Conservation (phyloP, 1,284 basidiomycete species). For the Trichosporon sp. region DNA sequence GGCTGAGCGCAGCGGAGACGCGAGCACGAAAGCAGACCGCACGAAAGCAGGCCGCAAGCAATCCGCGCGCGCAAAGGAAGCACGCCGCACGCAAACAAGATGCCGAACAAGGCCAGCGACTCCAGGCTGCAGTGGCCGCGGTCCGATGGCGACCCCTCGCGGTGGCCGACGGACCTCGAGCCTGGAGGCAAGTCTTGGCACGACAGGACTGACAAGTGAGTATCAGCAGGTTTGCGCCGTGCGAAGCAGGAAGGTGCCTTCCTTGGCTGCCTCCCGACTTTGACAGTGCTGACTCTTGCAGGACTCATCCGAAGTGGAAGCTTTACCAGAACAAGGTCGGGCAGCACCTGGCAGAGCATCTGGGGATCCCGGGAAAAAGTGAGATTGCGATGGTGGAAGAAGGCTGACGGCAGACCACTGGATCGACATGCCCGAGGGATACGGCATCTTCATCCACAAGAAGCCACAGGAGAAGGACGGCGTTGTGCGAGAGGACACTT, state of each 20-base stretch:
- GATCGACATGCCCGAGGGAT: constrained; percentile 31
- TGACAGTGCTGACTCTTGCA: background rate
- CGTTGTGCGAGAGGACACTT: constrained; percentile 28
- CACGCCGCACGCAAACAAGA: too few relatives aligned
- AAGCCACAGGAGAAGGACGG: constrained; percentile 25
- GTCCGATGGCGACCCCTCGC: constrained; percentile 7
- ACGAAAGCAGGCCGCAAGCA: too few relatives aligned
- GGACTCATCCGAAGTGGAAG: constrained; percentile 23
- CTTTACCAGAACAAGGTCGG: constrained; percentile 32
- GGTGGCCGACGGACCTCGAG: constrained; percentile 6
- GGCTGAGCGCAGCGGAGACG: background rate
- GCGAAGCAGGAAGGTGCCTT: background rate
- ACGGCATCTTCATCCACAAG: constrained; percentile 32
- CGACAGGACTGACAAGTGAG: constrained; percentile 16
- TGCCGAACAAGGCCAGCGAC: background rate
- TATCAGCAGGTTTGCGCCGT: background rate
- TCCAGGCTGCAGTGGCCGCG: constrained; percentile 15
- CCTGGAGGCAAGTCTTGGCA: constrained; percentile 12
- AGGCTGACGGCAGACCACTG: constrained; percentile 7
- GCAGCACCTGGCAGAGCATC: constrained; percentile 23
- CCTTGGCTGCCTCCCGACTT: background rate
- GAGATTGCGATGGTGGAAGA: background rate
- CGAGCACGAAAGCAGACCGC: too few relatives aligned
- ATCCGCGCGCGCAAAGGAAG: too few relatives aligned
- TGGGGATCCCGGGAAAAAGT: constrained; percentile 13